These are phyloP conservation scores for Trypanosoma scelopori DNA, from an alignment of 208 protist genomes.

Conservation along the genomic window DNA sequence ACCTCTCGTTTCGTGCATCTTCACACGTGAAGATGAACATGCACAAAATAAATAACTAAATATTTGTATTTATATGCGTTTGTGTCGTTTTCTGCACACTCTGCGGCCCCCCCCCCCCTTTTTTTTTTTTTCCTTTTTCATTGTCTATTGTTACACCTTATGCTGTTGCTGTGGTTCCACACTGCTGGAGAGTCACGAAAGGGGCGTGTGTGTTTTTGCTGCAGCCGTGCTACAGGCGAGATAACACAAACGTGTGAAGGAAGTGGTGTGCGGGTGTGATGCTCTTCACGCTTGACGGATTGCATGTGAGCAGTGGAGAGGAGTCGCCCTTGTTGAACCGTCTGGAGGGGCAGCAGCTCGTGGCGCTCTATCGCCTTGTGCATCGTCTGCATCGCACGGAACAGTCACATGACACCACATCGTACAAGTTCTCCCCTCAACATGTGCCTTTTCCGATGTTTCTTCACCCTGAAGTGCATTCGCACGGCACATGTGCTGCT, in stretches of 20 bases:
- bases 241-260: not conserved
- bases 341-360: constrained; percentile 47
- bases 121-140: no score
- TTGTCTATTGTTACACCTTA: no score
- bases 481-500: not conserved
- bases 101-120: no score
- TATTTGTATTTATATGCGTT: no score
- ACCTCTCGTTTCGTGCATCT: no score
- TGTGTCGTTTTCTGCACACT: no score
- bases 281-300: constrained; percentile 29
- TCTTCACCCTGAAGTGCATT: not conserved
- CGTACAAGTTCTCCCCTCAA: not conserved
- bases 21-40: no score
- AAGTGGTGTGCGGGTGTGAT: constrained; percentile 4
- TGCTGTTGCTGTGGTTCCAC: no score
- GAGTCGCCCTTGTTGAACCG: constrained; percentile 15
- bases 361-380: constrained; percentile 64
- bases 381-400: constrained; percentile 54
- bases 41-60: no score
- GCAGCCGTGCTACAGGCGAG: not conserved
- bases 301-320: not conserved
- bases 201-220: not conserved
- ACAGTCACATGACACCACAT: not conserved
- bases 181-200: no score
- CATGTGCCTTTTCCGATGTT: constrained; percentile 2